phyloP scores from a whole-genome alignment of 345 rosid genomes.

The Raphanus sativus region DNA sequence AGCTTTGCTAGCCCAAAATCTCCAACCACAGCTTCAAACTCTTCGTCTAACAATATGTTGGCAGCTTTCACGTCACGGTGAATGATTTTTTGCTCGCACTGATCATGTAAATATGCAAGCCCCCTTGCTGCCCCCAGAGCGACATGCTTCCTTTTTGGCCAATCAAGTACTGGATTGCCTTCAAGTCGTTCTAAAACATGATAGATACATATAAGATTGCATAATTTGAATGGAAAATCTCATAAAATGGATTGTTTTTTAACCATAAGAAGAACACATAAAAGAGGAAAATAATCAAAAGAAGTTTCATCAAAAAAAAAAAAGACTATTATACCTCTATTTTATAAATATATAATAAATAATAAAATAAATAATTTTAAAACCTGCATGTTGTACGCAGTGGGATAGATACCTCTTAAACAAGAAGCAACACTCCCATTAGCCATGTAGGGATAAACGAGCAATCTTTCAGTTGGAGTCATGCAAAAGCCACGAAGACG shows the following conservation, averaged over 20 bases:
- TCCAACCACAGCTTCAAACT: neutral
- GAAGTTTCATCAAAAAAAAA: no score
- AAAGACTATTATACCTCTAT: no score
- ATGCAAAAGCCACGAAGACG: constrained; percentile 2
- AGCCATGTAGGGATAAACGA: neutral
- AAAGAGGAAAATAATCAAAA: no score
- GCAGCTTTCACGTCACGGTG: constrained; percentile 3
- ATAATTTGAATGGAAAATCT: neutral
- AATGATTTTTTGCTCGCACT: neutral
- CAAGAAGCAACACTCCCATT: constrained; percentile 3
- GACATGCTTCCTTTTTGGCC: neutral
- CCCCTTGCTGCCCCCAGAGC: neutral
- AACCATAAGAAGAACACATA: no score
- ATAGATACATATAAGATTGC: neutral
- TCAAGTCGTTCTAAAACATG: neutral
- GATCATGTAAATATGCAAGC: neutral
- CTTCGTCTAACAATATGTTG: neutral
- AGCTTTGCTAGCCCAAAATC: neutral
- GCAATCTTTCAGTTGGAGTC: constrained; percentile 8
- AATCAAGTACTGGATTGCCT: neutral
- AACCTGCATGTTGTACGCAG: neutral
- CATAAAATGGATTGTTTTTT: no score
- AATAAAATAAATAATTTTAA: neutral
- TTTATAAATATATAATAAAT: no score
- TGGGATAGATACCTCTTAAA: neutral